Base-by-base conservation (phyloP, 2,329 filamentous ascomycete genomes). In the Pseudopithomyces chartarum region DNA sequence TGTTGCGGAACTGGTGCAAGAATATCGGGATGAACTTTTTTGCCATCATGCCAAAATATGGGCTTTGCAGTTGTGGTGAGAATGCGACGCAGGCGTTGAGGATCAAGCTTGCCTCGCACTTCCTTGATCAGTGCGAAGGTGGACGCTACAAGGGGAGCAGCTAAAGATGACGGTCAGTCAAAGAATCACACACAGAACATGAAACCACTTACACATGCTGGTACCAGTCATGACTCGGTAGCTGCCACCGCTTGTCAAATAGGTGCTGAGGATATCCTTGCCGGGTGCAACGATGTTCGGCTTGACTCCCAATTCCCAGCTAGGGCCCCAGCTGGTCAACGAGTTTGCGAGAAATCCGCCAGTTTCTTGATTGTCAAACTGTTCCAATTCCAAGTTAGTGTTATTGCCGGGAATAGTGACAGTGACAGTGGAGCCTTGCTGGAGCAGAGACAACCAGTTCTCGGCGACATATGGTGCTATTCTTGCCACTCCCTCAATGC, bases 221-320 rank as follows among this genome's bases (percentile, higher is more conserved):
- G 83, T 86, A 11, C 84, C 83, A 33, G 78, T 85, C 23, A 80
- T 71, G 1, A 86, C 79, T 20, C 77, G 80, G 57, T 86, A 88
- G 42, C 59, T 58, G 15, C 73, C 74, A 32, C 73, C 66, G 3
- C 77, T 68, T 0, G 82, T 84, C 5, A 60, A 62, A 60, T 78
- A 87, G 0, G 85, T 87, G 10, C 84, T 86, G 23, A 88, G 71
- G 44, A 88, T 86, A 49, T 79, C 78, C 46, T 84, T 84, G 34
- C 85, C 85, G 2, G 84, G 82, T 1, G 83, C 77, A n/a, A 80
- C 81, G 40, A 86, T 70, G 61, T 86, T 80, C 0, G 85, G 84
- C 70, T 85, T 85, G 46, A 83, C 70, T 44, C 82, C 80, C 60
- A 85, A 76, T 64, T 88, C 85, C 69, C 80, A 87, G 2, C 81